These are phyloP conservation scores for Trichosporon sp. DNA, from an alignment of 1,284 basidiomycete genomes.

Conservation along the genomic window DNA sequence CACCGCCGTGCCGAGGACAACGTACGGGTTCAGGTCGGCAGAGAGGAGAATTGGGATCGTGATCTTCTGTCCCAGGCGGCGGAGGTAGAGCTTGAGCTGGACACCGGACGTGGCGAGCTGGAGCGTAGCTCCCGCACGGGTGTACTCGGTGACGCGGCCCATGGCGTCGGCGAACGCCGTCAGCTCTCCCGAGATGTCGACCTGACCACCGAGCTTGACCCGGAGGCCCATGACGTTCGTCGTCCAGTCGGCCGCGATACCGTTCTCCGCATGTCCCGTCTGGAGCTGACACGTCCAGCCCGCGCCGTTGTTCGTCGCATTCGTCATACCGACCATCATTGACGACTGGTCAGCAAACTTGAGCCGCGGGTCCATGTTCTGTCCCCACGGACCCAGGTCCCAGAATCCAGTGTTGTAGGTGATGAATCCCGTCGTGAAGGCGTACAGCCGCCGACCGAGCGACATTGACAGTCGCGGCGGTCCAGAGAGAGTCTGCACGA, in stretches of 20 bases:
- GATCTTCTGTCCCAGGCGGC: constrained; percentile 62
- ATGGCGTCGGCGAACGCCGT: constrained; percentile 51
- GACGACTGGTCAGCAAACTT: constrained; percentile 40
- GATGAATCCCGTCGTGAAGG: constrained; percentile 55
- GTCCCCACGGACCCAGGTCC: constrained; percentile 57
- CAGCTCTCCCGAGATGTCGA: constrained; percentile 37
- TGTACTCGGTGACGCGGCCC: constrained; percentile 47
- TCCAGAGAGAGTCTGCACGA: constrained; percentile 43
- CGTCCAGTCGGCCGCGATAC: constrained; percentile 55
- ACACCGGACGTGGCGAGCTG: constrained; percentile 42
- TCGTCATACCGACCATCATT: constrained; percentile 53
- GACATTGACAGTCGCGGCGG: constrained; percentile 58
- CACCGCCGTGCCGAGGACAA: constrained; percentile 61
- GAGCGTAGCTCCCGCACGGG: constrained; percentile 44
- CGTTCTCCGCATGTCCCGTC: constrained; percentile 44
- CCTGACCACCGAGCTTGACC: constrained; percentile 55
- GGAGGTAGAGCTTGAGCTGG: constrained; percentile 38
- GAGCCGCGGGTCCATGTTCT: constrained; percentile 33
- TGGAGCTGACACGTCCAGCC: constrained; percentile 55
- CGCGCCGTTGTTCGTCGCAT: constrained; percentile 36
- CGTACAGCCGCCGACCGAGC: constrained; percentile 57
- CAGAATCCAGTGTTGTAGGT: constrained; percentile 58
- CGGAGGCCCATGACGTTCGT: constrained; percentile 58
- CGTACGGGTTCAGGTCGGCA: constrained; percentile 58
- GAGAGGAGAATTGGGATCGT: constrained; percentile 64